Evolutionary conservation across 441 rosid genomes (phyloP).

Genomic region (Pelargonium myrrhifolium): DNA sequence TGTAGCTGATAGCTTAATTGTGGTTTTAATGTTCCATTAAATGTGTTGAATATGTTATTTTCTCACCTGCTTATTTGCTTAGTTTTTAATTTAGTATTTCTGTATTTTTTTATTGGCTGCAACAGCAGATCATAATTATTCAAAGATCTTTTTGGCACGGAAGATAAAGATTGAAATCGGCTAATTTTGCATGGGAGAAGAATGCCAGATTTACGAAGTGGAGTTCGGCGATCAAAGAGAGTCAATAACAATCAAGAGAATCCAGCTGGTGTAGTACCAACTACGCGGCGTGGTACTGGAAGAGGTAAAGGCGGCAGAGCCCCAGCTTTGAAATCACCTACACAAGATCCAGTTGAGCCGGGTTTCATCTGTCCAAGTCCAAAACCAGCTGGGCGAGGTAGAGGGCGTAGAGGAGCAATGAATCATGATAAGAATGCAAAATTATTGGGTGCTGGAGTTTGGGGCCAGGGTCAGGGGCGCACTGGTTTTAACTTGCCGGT

Average conservation of each 20-base stretch:
- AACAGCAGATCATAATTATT: slow-evolving; percentile 3
- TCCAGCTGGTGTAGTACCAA: slow-evolving; percentile 30
- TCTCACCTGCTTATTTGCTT: background rate
- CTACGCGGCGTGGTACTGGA: slow-evolving; percentile 28
- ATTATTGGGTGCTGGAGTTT: slow-evolving; percentile 21
- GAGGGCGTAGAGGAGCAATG: slow-evolving; percentile 32
- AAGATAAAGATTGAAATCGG: slow-evolving; percentile 15
- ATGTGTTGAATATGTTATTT: background rate
- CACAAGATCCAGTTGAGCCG: slow-evolving; percentile 12
- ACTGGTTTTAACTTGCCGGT: slow-evolving; percentile 27
- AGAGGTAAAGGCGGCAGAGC: slow-evolving; percentile 26
- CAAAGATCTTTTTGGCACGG: slow-evolving; percentile 8
- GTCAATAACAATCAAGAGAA: slow-evolving; percentile 33
- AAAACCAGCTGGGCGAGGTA: slow-evolving; percentile 34
- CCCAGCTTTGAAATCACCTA: slow-evolving; percentile 14
- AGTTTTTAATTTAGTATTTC: background rate
- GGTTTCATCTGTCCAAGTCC: slow-evolving; percentile 15
- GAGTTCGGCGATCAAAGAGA: slow-evolving; percentile 39
- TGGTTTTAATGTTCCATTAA: background rate
- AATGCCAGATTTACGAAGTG: slow-evolving; percentile 40
- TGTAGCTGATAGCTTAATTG: background rate
- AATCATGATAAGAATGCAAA: slow-evolving; percentile 33
- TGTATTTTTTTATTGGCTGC: background rate
- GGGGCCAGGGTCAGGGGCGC: slow-evolving; percentile 23
- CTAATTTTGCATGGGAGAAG: slow-evolving; percentile 33